Evolutionary conservation across 75 land plant species (phyloP), one percentile per base, ranked within the genome.

Genomic region (Pseudotsuga menziesii): DNA sequence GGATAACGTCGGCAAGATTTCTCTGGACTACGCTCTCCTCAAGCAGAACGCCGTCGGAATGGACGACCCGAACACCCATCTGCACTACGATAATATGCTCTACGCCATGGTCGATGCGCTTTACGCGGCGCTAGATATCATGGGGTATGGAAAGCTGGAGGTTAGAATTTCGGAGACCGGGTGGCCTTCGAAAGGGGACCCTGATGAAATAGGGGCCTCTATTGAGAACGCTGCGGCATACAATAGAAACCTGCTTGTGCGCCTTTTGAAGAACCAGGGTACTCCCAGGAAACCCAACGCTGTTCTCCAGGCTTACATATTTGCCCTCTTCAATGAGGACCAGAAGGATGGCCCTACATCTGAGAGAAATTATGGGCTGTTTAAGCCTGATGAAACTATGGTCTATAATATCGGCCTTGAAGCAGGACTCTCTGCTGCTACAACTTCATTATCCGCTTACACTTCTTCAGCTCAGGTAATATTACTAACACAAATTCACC

Each of bases 71-170:
- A 52, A 82, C 80, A 91, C 94, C 17, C 78, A 79, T 44, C 70
- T 93, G 25, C 85, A 77, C 55, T 93, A 93, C 44, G 88, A 92
- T 77, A 93, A 89, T 84, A 85, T 93, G 91, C 56, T 93, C 5
- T 82, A 91, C 54, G 95, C 95, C 3, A 90, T 88, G 79, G 88
- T 93, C 19, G 96, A 93, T 56, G 91, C 96, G 3, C 89, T 88
- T 27, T 75, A 79, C 8, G 79, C 81, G 29, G 94, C 96, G 0
- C 77, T 91, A 19, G 76, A 75, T 0, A 73, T 81, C 32, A 48
- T 91, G 76, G 94, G 97, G 1, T 90, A 58, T 61, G 78, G 74
- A 5, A 83, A 78, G 4, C 22, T 92, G 2, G 88, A 89, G 23
- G 88, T 90, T 3, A 56, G 79, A 60, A 93, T 93, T 0, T 85